Evolutionary conservation across 1,284 basidiomycete genomes (phyloP), one percentile per base, ranked within the genome.

Genomic region (Takashimella tepidaria): DNA sequence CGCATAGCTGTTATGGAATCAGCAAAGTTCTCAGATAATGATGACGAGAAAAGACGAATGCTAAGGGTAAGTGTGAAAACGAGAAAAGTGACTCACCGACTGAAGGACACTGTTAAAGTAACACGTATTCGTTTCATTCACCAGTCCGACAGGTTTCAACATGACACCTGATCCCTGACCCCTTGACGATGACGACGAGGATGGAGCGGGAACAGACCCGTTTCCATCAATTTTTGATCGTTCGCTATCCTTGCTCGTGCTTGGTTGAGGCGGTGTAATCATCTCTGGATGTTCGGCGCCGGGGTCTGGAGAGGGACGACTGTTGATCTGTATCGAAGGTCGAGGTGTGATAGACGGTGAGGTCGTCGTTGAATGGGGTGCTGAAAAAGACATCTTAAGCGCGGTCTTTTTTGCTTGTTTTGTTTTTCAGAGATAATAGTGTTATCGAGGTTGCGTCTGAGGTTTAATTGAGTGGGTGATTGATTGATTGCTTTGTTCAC

Each of bases 101-200:
- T 85, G 90, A 37, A 93, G 78, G 20, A 89, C 88, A 19, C 88
- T 90, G 75, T 92, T 93, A 83, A 93, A 87, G 75, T 91, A 93
- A 75, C 90, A 92, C 0, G 89, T 92, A 75, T 92, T 92, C 44
- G 88, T 88, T 77, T 91, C 86, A 72, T 92, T 92, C 60, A 86
- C 72, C 31, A 92, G 80, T 1, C 89, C 89, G 8, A 70, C 63
- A 8, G 74, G 74, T 53, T 69, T 74, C 22, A 68, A 47, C n/a
- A 37, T 16, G 8, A 16, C 31, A 8, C 31, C 16, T 37, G 31
- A 16, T 37, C 8, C 31, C 8, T 37, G n/a, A n/a, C n/a, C n/a
- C n/a, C n/a, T 37, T 37, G 10, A 8, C 31, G 31, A 37, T 16
- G 31, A 16, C 31, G 31, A 37, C 10, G 31, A 37, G 31, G 31